A percentile compares a stretch with the other conserved stretches of the same genome.
Conservation (phyloP, 2,329 filamentous ascomycete species). For the Colletotrichum coccodes region DNA sequence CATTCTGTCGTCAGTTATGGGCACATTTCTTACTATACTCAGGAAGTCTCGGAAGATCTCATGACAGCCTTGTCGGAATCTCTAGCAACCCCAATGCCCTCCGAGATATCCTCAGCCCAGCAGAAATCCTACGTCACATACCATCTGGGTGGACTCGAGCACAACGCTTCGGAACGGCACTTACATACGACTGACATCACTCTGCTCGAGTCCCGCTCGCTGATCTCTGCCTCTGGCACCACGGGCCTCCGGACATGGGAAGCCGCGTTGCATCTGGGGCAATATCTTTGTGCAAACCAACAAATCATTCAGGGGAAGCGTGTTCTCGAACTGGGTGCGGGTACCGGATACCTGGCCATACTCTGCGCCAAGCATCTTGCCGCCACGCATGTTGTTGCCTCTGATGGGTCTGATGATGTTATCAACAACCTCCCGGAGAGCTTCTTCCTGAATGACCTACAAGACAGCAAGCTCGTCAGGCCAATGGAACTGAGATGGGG, state of each 20-base stretch:
- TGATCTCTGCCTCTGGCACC: constrained; percentile 77
- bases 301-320: constrained; percentile 61
- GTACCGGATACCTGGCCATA: constrained; percentile 80
- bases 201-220: constrained; percentile 73
- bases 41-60: constrained; percentile 88
- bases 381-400: constrained; percentile 70
- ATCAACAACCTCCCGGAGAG: constrained; percentile 75
- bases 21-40: constrained; percentile 29
- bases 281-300: constrained; percentile 68
- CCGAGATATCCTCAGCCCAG: constrained; percentile 74
- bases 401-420: constrained; percentile 80
- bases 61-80: constrained; percentile 75
- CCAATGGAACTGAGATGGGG: constrained; percentile 74
- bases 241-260: constrained; percentile 87
- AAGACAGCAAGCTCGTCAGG: constrained; percentile 52
- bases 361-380: constrained; percentile 76
- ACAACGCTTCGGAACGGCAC: neutral
- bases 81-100: constrained; percentile 70
- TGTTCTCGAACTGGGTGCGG: constrained; percentile 79
- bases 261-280: constrained; percentile 77
- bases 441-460: constrained; percentile 73
- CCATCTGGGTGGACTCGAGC: constrained; percentile 51
- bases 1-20: neutral
- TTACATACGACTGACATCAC: constrained; percentile 55
- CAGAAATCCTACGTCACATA: constrained; percentile 82